Percentiles rank a stretch among this genome's conserved stretches.
Evolutionary conservation across 2,329 filamentous ascomycete genomes (phyloP).

Genomic region (Aspergillus sp.): DNA sequence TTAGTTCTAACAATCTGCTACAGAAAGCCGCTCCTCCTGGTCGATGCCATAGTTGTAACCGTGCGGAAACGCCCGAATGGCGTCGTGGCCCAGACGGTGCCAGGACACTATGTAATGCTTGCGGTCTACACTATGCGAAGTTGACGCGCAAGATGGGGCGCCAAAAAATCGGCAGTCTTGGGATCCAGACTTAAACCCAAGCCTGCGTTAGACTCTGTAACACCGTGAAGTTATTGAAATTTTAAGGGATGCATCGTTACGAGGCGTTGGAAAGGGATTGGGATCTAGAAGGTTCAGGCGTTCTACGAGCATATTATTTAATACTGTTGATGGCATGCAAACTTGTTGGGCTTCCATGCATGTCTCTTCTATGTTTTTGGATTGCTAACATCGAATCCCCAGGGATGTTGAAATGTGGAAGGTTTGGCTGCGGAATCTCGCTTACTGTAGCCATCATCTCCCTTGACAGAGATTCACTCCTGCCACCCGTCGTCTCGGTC

Average conservation of each 20-base stretch:
- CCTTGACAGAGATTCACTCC: no score
- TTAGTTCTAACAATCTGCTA: background rate
- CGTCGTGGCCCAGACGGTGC: slow-evolving; percentile 92
- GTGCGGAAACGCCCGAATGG: slow-evolving; percentile 98
- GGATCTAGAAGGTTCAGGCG: slow-evolving; percentile 33
- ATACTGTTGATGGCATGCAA: slow-evolving; percentile 6
- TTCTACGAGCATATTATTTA: slow-evolving; percentile 22
- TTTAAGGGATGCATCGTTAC: slow-evolving; percentile 14
- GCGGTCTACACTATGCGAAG: slow-evolving; percentile 68
- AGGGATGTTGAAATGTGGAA: no score
- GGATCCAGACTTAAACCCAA: slow-evolving; percentile 47
- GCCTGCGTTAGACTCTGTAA: slow-evolving; percentile 35
- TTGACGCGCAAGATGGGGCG: slow-evolving; percentile 48
- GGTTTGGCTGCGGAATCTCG: no score
- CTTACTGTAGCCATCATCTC: no score
- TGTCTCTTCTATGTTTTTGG: no score
- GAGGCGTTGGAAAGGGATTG: slow-evolving; percentile 31
- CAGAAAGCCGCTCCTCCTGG: slow-evolving; percentile 93
- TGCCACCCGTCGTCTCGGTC: no score
- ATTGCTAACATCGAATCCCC: no score
- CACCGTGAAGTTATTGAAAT: slow-evolving; percentile 35
- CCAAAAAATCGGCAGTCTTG: slow-evolving; percentile 43
- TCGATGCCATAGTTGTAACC: slow-evolving; percentile 94
- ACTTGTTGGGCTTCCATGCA: slow-evolving; percentile 8
- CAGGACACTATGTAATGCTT: slow-evolving; percentile 96